Conservation (phyloP, 495 filamentous ascomycete genomes). For the Letharia columbiana region DNA sequence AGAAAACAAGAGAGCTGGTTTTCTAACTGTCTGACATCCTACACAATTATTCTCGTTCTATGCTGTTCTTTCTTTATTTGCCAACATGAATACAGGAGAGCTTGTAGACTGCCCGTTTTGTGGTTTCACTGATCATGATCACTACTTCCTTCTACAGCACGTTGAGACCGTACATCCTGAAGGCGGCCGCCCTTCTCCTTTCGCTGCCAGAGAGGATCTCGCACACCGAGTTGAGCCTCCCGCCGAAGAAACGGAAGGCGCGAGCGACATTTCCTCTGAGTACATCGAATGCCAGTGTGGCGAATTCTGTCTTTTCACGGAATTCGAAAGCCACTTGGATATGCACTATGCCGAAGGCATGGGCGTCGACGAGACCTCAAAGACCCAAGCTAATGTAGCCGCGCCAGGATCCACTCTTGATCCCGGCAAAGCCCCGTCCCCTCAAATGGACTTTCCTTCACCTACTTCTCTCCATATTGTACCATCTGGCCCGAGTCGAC, state of each 20-base stretch:
- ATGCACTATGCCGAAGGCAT: constrained; percentile 54
- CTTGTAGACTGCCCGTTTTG: constrained; percentile 45
- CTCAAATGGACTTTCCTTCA: constrained; percentile 5
- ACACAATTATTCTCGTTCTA: not conserved
- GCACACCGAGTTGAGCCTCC: not conserved
- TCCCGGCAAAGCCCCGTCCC: constrained; percentile 6
- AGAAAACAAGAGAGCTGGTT: not conserved
- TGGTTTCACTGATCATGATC: constrained; percentile 42
- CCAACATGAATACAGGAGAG: constrained; percentile 7
- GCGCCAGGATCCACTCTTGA: not conserved
- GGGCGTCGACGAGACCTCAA: constrained; percentile 37
- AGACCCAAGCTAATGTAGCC: constrained; percentile 5
- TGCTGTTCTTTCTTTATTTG: not conserved
- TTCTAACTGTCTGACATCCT: not conserved
- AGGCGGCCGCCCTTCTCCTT: constrained; percentile 45
- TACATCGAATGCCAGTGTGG: constrained; percentile 73
- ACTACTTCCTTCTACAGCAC: constrained; percentile 45
- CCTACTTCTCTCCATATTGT: constrained; percentile 7
- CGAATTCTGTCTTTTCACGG: constrained; percentile 50
- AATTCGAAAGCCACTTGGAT: constrained; percentile 65
- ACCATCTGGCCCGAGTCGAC: constrained; percentile 6
- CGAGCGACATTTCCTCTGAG: constrained; percentile 22
- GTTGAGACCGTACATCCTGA: constrained; percentile 48
- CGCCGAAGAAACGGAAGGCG: constrained; percentile 18
- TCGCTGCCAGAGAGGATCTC: constrained; percentile 34